These are phyloP conservation scores for Rhodamnia rubescens DNA, from an alignment of 345 rosid genomes.

Conservation along the genomic window DNA sequence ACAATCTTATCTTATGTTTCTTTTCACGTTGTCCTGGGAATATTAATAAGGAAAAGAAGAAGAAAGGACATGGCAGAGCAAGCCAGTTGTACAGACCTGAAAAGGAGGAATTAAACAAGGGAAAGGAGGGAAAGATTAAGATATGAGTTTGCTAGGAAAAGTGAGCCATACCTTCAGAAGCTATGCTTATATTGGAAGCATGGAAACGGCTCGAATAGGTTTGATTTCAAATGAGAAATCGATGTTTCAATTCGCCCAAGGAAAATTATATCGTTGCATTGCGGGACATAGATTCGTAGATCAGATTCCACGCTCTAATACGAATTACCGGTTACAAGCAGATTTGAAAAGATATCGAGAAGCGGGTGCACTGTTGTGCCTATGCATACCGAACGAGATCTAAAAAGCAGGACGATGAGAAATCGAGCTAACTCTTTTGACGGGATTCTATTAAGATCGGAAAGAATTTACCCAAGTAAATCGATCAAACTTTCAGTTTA, in stretches of 20 bases:
- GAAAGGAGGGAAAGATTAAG: background rate
- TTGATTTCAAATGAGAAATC: background rate
- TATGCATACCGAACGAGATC: fast-evolving
- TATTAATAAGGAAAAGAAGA: background rate
- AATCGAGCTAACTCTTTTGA: background rate
- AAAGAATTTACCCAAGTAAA: background rate
- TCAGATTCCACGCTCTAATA: background rate
- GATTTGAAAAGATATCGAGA: background rate
- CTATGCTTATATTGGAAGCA: background rate
- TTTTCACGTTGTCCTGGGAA: background rate
- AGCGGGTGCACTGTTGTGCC: fast-evolving
- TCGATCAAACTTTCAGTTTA: background rate
- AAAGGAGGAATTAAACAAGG: background rate
- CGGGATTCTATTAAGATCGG: background rate
- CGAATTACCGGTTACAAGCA: fast-evolving
- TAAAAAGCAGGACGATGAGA: fast-evolving
- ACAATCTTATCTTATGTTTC: no score
- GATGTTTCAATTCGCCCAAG: fast-evolving
- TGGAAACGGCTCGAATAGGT: background rate
- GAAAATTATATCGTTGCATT: fast-evolving
- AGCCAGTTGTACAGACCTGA: background rate
- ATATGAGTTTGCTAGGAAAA: no score
- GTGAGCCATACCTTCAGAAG: no score
- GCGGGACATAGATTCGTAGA: fast-evolving
- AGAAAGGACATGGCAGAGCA: background rate